Percentiles rank a stretch among this genome's conserved stretches.
Conservation (phyloP, 805 yeast genomes). For the Candida corydali region DNA sequence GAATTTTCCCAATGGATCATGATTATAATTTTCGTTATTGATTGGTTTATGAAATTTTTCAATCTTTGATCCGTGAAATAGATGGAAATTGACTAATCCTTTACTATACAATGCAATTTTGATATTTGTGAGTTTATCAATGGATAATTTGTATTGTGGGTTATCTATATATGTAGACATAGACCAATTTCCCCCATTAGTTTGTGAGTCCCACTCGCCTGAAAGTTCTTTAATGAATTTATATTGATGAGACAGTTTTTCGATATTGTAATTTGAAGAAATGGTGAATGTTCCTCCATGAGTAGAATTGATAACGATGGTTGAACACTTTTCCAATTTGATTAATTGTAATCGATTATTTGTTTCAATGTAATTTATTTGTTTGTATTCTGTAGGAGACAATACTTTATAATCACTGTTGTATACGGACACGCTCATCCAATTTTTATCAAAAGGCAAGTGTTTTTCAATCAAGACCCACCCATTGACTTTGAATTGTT, state of each 20-base stretch:
- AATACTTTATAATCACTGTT: constrained; percentile 26
- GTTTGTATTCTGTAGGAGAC: constrained; percentile 18
- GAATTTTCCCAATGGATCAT: constrained; percentile 15
- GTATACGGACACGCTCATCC: constrained; percentile 13
- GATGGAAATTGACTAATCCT: constrained; percentile 36
- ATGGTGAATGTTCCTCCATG: constrained; percentile 25
- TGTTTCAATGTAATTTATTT: constrained; percentile 21
- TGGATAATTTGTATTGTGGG: constrained; percentile 46
- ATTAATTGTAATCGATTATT: constrained; percentile 35
- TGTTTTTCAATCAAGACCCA: constrained; percentile 53
- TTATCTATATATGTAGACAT: constrained; percentile 44
- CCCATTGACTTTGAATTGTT: constrained; percentile 17
- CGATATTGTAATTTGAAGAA: constrained; percentile 16
- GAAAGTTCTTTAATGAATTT: constrained; percentile 15
- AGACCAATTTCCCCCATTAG: constrained; percentile 55
- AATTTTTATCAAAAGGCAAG: constrained; percentile 16
- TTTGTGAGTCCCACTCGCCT: constrained; percentile 44
- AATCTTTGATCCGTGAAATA: constrained; percentile 30
- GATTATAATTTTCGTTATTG: constrained; percentile 31
- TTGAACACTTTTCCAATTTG: constrained; percentile 25
- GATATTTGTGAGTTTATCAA: constrained; percentile 13
- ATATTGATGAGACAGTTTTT: constrained; percentile 27
- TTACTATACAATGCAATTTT: constrained; percentile 18
- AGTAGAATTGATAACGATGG: constrained; percentile 20
- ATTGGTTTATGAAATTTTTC: constrained; percentile 24